Percentiles rank a stretch among this genome's conserved stretches.
phyloP scores from a whole-genome alignment of 1,284 basidiomycete species.

The Cutaneotrichosporon sp. region DNA sequence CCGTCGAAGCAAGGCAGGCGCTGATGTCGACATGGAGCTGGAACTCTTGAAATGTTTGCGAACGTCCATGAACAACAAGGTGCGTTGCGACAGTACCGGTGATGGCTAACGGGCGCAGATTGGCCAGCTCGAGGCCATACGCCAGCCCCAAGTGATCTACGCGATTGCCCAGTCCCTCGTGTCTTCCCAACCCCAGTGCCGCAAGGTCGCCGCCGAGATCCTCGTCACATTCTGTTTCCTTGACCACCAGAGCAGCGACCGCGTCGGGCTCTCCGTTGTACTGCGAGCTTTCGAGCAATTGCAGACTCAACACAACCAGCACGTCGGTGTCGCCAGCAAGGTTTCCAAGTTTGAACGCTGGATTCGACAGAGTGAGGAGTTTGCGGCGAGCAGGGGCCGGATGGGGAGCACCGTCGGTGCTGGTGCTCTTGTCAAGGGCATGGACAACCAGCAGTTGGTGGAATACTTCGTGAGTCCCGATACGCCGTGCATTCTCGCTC shows the following conservation, averaged over 20 bases:
- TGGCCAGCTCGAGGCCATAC: constrained; percentile 71
- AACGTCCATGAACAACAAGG: constrained; percentile 72
- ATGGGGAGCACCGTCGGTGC: constrained; percentile 95
- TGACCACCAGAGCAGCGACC: constrained; percentile 39
- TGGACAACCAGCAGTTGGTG: constrained; percentile 24
- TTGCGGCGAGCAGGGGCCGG: constrained; percentile 76
- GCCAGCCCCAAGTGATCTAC: constrained; percentile 70
- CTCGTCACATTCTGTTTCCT: constrained; percentile 52
- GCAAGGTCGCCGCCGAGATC: constrained; percentile 75
- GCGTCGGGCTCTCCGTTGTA: constrained; percentile 50
- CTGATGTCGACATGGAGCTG: constrained; percentile 71
- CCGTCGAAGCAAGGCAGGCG: constrained; percentile 57
- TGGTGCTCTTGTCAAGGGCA: constrained; percentile 70
- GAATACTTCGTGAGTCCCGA: constrained; percentile 35
- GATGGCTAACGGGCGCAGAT: constrained; percentile 49
- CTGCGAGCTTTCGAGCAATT: constrained; percentile 51
- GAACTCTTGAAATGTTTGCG: constrained; percentile 86
- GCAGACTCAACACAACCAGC: constrained; percentile 33
- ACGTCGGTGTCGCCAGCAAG: constrained; percentile 54
- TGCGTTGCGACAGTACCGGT: constrained; percentile 43
- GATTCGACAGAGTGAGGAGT: constrained; percentile 77
- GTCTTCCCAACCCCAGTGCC: constrained; percentile 71
- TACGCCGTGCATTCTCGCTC: background rate
- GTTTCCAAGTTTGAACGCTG: constrained; percentile 71
- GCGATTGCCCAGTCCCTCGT: constrained; percentile 81